Base-by-base conservation (phyloP, 2,329 filamentous ascomycete genomes). In the Neoarthrinium moseri region DNA sequence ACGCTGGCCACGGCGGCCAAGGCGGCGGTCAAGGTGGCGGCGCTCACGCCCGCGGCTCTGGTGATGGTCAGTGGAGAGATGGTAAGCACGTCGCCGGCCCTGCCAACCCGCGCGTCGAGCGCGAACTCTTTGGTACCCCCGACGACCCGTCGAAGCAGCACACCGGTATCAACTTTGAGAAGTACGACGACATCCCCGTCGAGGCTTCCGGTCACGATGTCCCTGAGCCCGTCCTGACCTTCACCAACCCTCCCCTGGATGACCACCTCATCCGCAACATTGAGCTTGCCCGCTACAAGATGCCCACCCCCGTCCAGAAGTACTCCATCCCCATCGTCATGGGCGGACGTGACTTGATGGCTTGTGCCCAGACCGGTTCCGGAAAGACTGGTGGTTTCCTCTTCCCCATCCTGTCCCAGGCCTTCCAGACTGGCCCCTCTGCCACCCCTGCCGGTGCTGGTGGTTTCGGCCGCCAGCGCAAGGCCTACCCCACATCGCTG, bases 311-410 rank as follows among this genome's bases (percentile, higher is more conserved):
- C 21, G 94, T 99, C 43, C 94, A 99, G 75, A 99, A 99, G 73
- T 97, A 99, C 78, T 97, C 94, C 4, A 96, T 99, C 47, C 94
- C 94, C 56, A 99, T 99, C 63, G 94, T 99, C 66, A 96, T 96
- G 89, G 87, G 85, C 59, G 94, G 94, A 54, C 91, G 94, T 73
- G 94, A 99, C 72, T 78, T 99, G 67, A 99, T 99, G 94, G 94
- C 94, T 71, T 99, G 94, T 79, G 94, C 94, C 62, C 94, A 99
- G 81, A 99, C 94, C 59, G 94, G 92, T 86, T 99, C 94, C 64
- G 94, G 94, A 80, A 99, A 99, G 83, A 99, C 94, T 68, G 94
- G 94, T 78, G 94, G 94, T 80, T 99, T 99, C 83, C 78, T 99
- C 54, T 99, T 99, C 80, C 94, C 94, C 49, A 97, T 99, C 56